Conservation (phyloP, 306 rosid genomes). For the Rubus idaeus region DNA sequence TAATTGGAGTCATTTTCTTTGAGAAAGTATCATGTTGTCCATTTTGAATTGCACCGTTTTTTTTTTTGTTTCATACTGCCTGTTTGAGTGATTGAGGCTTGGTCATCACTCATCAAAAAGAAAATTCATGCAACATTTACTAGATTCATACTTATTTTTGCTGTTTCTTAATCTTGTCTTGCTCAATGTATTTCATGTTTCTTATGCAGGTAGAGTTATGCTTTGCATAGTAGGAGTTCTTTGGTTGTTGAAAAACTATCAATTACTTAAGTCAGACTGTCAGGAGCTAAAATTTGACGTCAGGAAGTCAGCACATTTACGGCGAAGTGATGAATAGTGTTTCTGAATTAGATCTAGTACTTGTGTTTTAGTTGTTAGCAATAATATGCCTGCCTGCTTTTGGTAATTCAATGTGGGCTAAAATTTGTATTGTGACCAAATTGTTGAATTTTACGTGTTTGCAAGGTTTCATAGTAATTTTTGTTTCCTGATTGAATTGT, state of each 20-base stretch:
- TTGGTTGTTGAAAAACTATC: neutral
- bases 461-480: neutral
- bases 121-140: neutral
- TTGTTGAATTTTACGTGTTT: constrained; percentile 9
- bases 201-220: constrained; percentile 25
- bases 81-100: neutral
- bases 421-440: neutral
- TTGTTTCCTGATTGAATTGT: neutral
- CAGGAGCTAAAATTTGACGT: constrained; percentile 10
- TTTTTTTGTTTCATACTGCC: neutral
- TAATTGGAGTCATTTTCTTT: neutral
- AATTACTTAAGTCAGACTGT: neutral
- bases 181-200: constrained; percentile 1
- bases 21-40: neutral
- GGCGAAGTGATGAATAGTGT: neutral
- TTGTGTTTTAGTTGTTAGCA: constrained; percentile 3
- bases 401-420: neutral
- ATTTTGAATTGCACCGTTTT: neutral
- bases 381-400: neutral
- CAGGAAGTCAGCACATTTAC: neutral
- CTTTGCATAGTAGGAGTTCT: constrained; percentile 7
- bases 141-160: neutral
- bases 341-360: constrained; percentile 9
- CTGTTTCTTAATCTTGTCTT: neutral
- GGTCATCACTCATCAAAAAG: neutral